Base-by-base conservation (phyloP, 441 rosid species). In the Jatropha podagrica region DNA sequence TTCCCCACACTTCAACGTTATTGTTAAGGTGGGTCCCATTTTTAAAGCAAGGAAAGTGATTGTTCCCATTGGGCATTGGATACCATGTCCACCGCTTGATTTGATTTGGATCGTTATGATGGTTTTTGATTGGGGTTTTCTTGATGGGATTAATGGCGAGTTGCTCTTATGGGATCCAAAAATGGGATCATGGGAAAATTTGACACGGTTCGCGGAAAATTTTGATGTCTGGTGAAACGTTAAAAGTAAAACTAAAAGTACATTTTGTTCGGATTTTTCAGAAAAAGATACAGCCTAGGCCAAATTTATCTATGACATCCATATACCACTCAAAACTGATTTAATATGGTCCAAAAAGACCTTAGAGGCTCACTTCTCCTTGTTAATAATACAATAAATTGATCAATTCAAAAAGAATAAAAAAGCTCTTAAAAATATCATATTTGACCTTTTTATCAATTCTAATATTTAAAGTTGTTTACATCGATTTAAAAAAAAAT, bases 21-120 rank as follows among this genome's bases (percentile, higher is more conserved):
- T 73, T 48, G 64, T 79, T 77, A 32, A 4, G 27, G 79, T 76
- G 78, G 81, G 83, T 37, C 72, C 82, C 65, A n/a, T 62, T 41
- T 32, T 4, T 4, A 38, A 32, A 68, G 41, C 14, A 56, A 7
- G n/a, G 4, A 68, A 51, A 38, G 14, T 0, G 58, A 49, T 66
- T 3, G 76, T 55, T 77, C 40, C 37, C 82, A 72, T 58, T 60
- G 82, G 85, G 74, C 82, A 72, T 58, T 60, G 82, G 85, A 77
- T 77, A 71, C 81, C 37, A 1, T 26, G 14, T 18, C 68, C 4
- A 41, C 71, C 74, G 59, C 54, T 4, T 2, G 76, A 69, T 79
- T 11, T 65, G 46, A 52, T 15, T 17, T 59, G 74, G 11, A 20
- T 32, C 11, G 4, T 2, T 7, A 12, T 32, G 62, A 71, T 44